Evolutionary conservation across 2,329 filamentous ascomycete species (phyloP).

Genomic region (Helotiales sp.): DNA sequence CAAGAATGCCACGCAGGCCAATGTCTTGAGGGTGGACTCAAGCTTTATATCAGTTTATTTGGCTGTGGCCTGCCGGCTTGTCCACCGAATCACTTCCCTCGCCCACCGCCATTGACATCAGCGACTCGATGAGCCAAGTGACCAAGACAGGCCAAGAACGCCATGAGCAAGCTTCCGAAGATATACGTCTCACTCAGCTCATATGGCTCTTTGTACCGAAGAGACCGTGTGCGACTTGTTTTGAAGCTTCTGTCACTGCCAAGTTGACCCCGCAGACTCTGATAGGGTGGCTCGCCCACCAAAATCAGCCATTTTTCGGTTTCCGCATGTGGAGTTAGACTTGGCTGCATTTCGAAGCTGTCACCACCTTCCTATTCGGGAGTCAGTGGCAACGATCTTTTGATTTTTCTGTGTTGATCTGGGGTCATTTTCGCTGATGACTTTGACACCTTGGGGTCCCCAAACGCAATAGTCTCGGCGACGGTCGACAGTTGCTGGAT

Average conservation of each 20-base stretch:
- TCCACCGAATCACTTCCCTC: not conserved
- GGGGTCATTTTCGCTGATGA: constrained; percentile 5
- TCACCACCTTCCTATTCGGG: constrained; percentile 1
- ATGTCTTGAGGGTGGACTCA: not conserved
- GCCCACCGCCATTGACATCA: not conserved
- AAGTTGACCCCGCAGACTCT: constrained; percentile 3
- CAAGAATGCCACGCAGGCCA: constrained; percentile 3
- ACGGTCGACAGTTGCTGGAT: not conserved
- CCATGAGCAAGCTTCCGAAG: not conserved
- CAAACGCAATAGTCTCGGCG: not conserved
- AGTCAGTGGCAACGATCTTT: not conserved
- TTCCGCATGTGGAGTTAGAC: not conserved
- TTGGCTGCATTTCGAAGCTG: constrained; percentile 1
- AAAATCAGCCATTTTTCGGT: not conserved
- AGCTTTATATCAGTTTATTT: constrained; percentile 11
- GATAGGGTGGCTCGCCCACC: not conserved
- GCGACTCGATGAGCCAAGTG: constrained; percentile 6
- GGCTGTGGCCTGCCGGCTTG: not conserved
- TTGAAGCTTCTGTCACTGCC: constrained; percentile 6
- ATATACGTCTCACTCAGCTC: constrained; percentile 4
- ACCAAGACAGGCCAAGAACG: constrained; percentile 9
- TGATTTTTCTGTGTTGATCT: not conserved
- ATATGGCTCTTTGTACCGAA: not conserved
- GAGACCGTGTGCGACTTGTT: constrained; percentile 8
- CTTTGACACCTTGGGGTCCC: not conserved